phyloP scores from a whole-genome alignment of 2,329 filamentous ascomycete species.

The Xylaria sp. region DNA sequence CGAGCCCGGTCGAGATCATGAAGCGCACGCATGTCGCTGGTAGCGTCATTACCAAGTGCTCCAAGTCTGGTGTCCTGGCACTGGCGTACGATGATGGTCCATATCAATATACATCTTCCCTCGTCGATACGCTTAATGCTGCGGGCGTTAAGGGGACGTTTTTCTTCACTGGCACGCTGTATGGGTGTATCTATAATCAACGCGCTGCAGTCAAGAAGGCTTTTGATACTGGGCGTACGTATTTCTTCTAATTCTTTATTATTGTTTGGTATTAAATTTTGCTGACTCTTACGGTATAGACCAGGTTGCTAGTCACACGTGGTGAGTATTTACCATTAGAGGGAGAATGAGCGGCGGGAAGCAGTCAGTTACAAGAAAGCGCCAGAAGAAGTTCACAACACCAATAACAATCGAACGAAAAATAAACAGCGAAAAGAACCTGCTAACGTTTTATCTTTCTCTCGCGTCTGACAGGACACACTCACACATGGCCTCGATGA shows the following conservation, averaged over 20 bases:
- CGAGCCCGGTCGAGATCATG: conserved; percentile 54
- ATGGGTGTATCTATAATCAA: conserved; percentile 63
- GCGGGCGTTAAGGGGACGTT: conserved; percentile 63
- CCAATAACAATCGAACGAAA: neutral
- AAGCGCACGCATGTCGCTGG: conserved; percentile 55
- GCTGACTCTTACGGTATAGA: conserved; percentile 42
- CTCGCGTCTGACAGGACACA: conserved; percentile 53
- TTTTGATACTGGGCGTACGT: conserved; percentile 55
- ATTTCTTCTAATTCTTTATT: neutral
- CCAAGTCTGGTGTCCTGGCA: conserved; percentile 57
- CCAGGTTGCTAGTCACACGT: conserved; percentile 65
- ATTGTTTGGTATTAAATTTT: neutral
- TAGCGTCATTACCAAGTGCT: conserved; percentile 58
- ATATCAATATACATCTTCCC: conserved; percentile 58
- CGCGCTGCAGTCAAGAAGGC: conserved; percentile 63
- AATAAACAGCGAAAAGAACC: neutral
- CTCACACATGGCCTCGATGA: conserved; percentile 55
- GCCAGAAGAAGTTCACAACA: neutral
- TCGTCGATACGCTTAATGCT: conserved; percentile 62
- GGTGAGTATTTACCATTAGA: conserved; percentile 47
- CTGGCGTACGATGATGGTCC: conserved; percentile 67
- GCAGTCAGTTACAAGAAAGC: neutral
- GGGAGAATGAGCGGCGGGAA: neutral
- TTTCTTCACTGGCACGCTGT: conserved; percentile 63
- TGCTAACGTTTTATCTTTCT: conserved; percentile 2